A percentile compares a stretch with the other conserved stretches of the same genome.
Conservation (phyloP, 306 rosid genomes). For the Quercus berberidifolia region DNA sequence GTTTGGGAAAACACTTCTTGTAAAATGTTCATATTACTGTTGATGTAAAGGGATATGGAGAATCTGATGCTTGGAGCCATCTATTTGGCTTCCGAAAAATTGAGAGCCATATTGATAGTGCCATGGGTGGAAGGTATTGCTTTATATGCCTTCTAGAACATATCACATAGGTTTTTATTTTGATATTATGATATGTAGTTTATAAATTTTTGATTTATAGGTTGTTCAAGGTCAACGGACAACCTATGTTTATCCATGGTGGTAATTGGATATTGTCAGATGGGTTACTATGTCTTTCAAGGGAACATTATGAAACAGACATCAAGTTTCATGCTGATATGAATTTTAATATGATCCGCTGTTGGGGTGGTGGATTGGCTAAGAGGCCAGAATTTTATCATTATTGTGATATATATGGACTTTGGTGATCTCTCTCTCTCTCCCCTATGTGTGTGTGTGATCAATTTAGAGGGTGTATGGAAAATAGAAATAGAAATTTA, state of each 20-base stretch:
- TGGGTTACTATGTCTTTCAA: conserved; percentile 81
- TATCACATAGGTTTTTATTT: neutral
- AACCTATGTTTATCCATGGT: conserved; percentile 78
- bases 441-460: neutral
- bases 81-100: conserved; percentile 86
- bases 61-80: conserved; percentile 84
- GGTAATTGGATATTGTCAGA: conserved; percentile 96
- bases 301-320: conserved; percentile 75
- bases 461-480: too few relatives aligned
- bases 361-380: conserved; percentile 97
- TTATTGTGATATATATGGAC: conserved; percentile 81
- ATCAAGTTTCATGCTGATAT: conserved; percentile 87
- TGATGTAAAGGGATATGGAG: conserved; percentile 75
- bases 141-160: neutral
- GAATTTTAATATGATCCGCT: conserved; percentile 94
- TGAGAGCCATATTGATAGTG: conserved; percentile 69
- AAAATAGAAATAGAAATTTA: neutral
- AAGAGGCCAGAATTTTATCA: conserved; percentile 88
- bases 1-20: conserved; percentile 88
- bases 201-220: conserved; percentile 29
- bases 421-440: conserved; percentile 55
- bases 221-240: conserved; percentile 92
- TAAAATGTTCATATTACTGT: conserved; percentile 59
- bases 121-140: conserved; percentile 82
- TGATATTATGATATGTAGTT: conserved; percentile 12